Evolutionary conservation across 495 filamentous ascomycete genomes (phyloP).

Genomic region (Platismatia glauca): DNA sequence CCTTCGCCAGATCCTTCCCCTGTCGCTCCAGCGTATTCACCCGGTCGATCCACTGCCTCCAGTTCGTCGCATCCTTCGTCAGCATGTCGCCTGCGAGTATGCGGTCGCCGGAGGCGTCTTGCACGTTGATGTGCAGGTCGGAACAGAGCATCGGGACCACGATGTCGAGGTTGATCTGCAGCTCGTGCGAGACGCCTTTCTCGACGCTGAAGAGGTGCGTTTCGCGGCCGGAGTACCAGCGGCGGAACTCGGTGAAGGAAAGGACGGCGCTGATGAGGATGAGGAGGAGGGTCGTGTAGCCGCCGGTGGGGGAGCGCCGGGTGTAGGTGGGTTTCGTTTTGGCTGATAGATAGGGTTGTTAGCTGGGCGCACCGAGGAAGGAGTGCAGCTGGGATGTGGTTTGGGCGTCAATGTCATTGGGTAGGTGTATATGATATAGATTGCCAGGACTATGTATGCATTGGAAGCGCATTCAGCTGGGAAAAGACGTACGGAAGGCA

Average conservation of each 20-base stretch:
- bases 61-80: conserved; percentile 65
- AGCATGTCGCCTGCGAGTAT: conserved; percentile 75
- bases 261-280: conserved; percentile 62
- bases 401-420: background rate
- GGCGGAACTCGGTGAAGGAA: conserved; percentile 62
- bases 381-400: background rate
- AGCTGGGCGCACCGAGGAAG: conserved; percentile 18
- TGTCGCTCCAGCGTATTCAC: conserved; percentile 53
- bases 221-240: conserved; percentile 77
- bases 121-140: conserved; percentile 89
- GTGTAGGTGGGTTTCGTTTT: conserved; percentile 95
- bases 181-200: conserved; percentile 73
- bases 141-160: conserved; percentile 85
- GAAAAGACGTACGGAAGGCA: conserved; percentile 71
- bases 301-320: conserved; percentile 68
- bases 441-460: background rate
- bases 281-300: conserved; percentile 87
- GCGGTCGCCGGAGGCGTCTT: conserved; percentile 87
- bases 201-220: conserved; percentile 89
- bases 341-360: conserved; percentile 43
- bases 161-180: conserved; percentile 94
- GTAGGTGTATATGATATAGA: background rate
- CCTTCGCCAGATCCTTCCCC: conserved; percentile 37
- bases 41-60: conserved; percentile 73
- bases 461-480: background rate